Conservation (phyloP, 164 flowering plant species). For the Tetrastigma voinierianum region DNA sequence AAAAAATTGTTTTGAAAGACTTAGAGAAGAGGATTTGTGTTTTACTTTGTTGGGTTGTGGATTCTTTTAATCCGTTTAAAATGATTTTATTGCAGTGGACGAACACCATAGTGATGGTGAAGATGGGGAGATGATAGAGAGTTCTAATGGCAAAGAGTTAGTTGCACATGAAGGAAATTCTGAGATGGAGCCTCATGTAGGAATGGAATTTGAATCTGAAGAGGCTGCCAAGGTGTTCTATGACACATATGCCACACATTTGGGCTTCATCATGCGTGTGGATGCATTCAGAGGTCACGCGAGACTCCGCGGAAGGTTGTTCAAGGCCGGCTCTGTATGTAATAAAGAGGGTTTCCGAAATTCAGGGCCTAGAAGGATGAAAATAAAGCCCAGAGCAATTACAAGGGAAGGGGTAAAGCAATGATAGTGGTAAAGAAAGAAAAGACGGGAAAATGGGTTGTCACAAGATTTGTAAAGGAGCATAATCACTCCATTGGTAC, state of each 20-base stretch:
- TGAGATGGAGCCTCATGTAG: constrained; percentile 30
- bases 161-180: constrained; percentile 9
- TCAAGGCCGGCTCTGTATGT: constrained; percentile 43
- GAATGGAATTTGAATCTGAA: constrained; percentile 43
- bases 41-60: not conserved
- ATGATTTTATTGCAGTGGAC: constrained; percentile 23
- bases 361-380: constrained; percentile 17
- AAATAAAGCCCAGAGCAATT: constrained; percentile 38
- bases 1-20: too few species aligned
- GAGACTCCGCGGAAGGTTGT: constrained; percentile 40
- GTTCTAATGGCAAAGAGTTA: constrained; percentile 18
- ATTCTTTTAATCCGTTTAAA: not conserved
- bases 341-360: constrained; percentile 41
- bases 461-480: constrained; percentile 37
- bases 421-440: constrained; percentile 33
- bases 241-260: constrained; percentile 31
- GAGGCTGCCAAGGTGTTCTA: constrained; percentile 38
- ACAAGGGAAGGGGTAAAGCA: constrained; percentile 52
- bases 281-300: constrained; percentile 38
- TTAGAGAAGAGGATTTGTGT: too few species aligned
- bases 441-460: constrained; percentile 36
- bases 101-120: constrained; percentile 8
- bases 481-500: constrained; percentile 16
- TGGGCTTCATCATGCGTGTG: constrained; percentile 40
- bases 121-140: constrained; percentile 20